Conservation (phyloP, 2,329 filamentous ascomycete genomes). For the Akanthomyces dipterigenus region DNA sequence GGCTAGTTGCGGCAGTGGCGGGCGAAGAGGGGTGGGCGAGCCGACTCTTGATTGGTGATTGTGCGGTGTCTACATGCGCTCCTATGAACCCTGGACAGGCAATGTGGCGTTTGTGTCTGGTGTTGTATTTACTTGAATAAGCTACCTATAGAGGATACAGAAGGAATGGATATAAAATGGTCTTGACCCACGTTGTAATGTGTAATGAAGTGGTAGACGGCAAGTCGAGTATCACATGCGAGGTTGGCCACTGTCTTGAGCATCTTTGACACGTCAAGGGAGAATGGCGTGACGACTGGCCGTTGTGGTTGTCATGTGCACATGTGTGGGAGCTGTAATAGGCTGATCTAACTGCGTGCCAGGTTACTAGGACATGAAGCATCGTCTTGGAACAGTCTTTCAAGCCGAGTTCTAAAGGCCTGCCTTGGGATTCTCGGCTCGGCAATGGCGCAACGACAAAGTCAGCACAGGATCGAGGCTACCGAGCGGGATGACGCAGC, state of each 20-base stretch:
- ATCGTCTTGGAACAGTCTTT: no score
- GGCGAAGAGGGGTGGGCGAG: background rate
- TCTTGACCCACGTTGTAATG: background rate
- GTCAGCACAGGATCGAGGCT: background rate
- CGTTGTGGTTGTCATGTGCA: no score
- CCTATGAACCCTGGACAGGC: background rate
- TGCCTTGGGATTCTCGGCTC: background rate
- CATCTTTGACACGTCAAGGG: background rate
- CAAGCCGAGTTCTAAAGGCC: no score
- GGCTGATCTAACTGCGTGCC: no score
- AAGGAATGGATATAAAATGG: background rate
- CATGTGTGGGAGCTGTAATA: no score
- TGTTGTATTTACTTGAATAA: background rate
- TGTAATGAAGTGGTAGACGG: background rate
- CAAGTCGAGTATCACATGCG: background rate
- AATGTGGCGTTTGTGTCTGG: background rate
- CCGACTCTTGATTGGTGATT: background rate
- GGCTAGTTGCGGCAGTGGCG: background rate
- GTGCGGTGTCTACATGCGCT: background rate
- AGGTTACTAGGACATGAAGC: no score
- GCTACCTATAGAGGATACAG: background rate
- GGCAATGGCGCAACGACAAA: background rate
- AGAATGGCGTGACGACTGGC: no score
- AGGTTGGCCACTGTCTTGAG: background rate
- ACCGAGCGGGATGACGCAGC: slow-evolving; percentile 3